Conservation (phyloP, 2,329 filamentous ascomycete species). For the Pseudopyrenochaeta lycopersici region DNA sequence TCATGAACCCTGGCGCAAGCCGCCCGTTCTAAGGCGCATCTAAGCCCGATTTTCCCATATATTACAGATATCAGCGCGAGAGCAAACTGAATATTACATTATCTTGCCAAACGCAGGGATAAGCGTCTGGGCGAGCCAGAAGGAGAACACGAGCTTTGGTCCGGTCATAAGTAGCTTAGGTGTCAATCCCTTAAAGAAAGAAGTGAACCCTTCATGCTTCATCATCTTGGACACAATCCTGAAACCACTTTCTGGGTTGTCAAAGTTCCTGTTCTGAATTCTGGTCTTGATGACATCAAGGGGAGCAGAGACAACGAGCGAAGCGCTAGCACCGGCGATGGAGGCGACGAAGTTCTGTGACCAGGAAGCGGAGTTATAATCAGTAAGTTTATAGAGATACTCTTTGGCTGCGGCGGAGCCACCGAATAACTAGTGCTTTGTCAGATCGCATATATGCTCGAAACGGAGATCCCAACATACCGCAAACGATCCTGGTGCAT, state of each 20-base stretch:
- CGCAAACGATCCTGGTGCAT: slow-evolving; percentile 95
- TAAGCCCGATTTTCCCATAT: slow-evolving; percentile 32
- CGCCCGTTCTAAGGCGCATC: slow-evolving; percentile 23
- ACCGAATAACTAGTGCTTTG: slow-evolving; percentile 78
- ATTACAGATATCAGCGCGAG: slow-evolving; percentile 34
- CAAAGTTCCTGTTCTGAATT: slow-evolving; percentile 97
- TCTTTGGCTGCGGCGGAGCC: slow-evolving; percentile 98
- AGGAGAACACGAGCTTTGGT: slow-evolving; percentile 98
- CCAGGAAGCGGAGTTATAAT: slow-evolving; percentile 97
- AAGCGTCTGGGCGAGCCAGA: slow-evolving; percentile 98
- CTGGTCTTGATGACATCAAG: slow-evolving; percentile 99
- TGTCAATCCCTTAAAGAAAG: slow-evolving; percentile 97
- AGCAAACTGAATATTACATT: slow-evolving; percentile 54
- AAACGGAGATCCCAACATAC: slow-evolving; percentile 62
- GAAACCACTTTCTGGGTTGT: slow-evolving; percentile 95
- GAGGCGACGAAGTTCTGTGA: slow-evolving; percentile 97
- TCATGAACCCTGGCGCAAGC: slow-evolving; percentile 26
- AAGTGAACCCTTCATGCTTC: slow-evolving; percentile 82
- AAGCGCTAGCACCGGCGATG: slow-evolving; percentile 92
- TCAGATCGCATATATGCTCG: slow-evolving; percentile 17
- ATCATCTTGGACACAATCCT: slow-evolving; percentile 92
- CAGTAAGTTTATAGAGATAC: slow-evolving; percentile 85
- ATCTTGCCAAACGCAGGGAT: slow-evolving; percentile 89
- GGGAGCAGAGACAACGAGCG: slow-evolving; percentile 96
- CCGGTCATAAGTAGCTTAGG: slow-evolving; percentile 99